Evolutionary conservation across 331 rosid genomes (phyloP), one percentile per base, ranked within the genome.

Genomic region (Ulmus americana): DNA sequence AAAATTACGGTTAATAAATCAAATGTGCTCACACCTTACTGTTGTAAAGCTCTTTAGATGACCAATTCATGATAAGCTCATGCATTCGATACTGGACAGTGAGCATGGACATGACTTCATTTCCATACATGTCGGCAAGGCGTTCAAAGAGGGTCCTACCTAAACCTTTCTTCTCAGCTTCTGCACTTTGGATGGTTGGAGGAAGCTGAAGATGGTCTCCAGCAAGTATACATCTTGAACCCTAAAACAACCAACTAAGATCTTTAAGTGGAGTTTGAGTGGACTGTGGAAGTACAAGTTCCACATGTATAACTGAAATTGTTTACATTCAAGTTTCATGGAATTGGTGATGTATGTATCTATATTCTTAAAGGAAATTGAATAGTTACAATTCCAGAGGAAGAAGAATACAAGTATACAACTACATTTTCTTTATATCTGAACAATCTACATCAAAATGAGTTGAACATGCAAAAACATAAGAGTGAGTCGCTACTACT

Each of bases 151-250:
- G 91, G 56, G 97, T 94, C 83, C 88, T 82, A 71, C 98, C 95
- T 76, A 94, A 78, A 64, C 98, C 98, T 72, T 85, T 94, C 85
- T 83, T 94, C 91, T 94, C 97, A 54, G 98, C 98, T 82, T 94
- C 98, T 77, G 78, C 95, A 81, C 98, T 94, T 83, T 94, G 97
- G 71, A 94, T 94, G 76, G 97, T 94, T 16, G 98, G 98, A 66
- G 98, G 98, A 67, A 94, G 97, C 82, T 94, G 98, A 77, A 94
- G 97, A 80, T 94, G 98, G 74, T 94, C 98, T 69, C 98, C 98
- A 44, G 91, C 84, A 82, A 94, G 98, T 77, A 94, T 81, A 79
- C 98, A 94, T 84, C 97, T 89, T 70, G 98, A 82, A 61, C 94
- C 98, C 98, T 94, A 73, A 73, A 89, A 84, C 77, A 82, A 82